Evolutionary conservation across 345 rosid genomes (phyloP).

Genomic region (Excoecaria cochinchinensis): DNA sequence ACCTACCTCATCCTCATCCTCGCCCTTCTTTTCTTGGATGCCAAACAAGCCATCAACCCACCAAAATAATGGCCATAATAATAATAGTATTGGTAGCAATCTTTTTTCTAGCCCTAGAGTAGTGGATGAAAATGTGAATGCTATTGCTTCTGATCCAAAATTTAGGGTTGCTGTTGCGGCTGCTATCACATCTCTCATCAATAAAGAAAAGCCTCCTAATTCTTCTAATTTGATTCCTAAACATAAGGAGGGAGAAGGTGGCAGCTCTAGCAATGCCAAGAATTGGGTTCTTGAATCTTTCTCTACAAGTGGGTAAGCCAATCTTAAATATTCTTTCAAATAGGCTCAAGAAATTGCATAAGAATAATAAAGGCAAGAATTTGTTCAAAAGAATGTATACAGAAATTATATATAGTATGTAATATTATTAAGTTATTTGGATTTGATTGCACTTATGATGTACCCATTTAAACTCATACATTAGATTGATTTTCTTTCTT

Average conservation of each 20-base stretch:
- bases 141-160: conserved; percentile 53
- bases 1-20: conserved; percentile 18
- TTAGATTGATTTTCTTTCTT: background rate
- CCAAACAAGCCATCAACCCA: conserved; percentile 8
- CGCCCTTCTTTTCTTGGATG: conserved; percentile 25
- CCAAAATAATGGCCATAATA: background rate
- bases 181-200: conserved; percentile 45
- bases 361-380: background rate
- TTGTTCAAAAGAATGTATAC: background rate
- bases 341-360: background rate
- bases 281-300: conserved; percentile 29
- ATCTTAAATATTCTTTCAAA: conserved; percentile 12
- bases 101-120: conserved; percentile 2
- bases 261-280: conserved; percentile 19
- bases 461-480: background rate
- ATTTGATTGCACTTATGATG: background rate
- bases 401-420: background rate
- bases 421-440: background rate
- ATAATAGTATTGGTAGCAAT: background rate
- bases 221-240: background rate
- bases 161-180: conserved; percentile 60
- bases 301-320: conserved; percentile 21
- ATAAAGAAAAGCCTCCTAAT: conserved; percentile 28
- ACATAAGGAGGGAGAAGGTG: conserved; percentile 20
- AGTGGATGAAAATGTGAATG: conserved; percentile 27